Percentiles rank a stretch among this genome's conserved stretches.
These are phyloP conservation scores for Isatis tinctoria DNA, from an alignment of 345 rosid genomes.

Conservation along the genomic window DNA sequence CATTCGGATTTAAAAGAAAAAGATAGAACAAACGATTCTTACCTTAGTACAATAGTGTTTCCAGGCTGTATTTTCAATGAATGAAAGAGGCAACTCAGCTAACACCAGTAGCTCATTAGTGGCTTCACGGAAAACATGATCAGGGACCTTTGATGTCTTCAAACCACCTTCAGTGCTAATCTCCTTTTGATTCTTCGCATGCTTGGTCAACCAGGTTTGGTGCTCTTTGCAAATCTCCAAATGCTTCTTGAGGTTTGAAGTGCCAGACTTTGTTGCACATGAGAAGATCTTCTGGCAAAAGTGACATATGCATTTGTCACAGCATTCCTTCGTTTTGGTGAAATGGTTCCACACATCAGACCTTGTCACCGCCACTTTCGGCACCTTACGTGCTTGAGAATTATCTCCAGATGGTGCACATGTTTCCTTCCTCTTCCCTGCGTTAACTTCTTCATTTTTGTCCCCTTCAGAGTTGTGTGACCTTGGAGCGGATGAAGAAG, in stretches of 20 bases:
- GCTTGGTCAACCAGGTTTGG: background rate
- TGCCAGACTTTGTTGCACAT: background rate
- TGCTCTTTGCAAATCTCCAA: background rate
- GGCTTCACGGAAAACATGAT: background rate
- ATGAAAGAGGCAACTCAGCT: background rate
- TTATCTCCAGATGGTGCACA: background rate
- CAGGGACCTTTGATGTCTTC: background rate
- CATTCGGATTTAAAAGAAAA: background rate
- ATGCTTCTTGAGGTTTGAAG: background rate
- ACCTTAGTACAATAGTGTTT: background rate
- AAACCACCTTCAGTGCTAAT: background rate
- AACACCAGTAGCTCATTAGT: background rate
- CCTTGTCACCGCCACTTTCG: background rate
- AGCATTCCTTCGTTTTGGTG: background rate
- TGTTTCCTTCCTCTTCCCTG: no score
- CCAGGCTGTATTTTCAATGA: background rate
- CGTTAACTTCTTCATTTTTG: no score
- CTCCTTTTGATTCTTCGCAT: background rate
- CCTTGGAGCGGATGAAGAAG: no score
- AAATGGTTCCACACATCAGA: background rate
- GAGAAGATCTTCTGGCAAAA: background rate
- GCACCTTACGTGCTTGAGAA: background rate
- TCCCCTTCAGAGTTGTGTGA: no score
- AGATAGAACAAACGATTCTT: background rate
- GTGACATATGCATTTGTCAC: background rate